These are phyloP conservation scores for Phytophthora agathidicida DNA, from an alignment of 352 stramenopile species.

Conservation along the genomic window DNA sequence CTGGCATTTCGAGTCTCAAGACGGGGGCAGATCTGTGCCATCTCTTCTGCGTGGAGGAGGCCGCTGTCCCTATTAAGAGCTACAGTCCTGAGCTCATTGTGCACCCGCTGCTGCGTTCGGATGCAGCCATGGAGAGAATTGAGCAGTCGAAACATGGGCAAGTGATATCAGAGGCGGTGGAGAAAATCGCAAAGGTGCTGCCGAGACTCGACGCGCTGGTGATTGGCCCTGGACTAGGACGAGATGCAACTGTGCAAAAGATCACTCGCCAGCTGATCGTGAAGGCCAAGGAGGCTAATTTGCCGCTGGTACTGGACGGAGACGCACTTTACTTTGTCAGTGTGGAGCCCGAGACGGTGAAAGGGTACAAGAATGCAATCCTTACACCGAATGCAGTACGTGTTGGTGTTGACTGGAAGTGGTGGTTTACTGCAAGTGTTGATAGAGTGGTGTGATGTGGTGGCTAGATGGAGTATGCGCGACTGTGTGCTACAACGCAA, in stretches of 20 bases:
- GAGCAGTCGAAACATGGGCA: constrained; percentile 27
- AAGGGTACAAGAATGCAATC: constrained; percentile 76
- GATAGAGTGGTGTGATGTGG: constrained; percentile 1
- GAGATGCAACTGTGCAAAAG: constrained; percentile 89
- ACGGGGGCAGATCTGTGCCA: constrained; percentile 95
- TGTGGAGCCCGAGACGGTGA: constrained; percentile 64
- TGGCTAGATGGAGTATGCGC: constrained; percentile 84
- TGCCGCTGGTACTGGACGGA: constrained; percentile 95
- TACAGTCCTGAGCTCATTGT: constrained; percentile 98
- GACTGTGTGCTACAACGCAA: constrained; percentile 59
- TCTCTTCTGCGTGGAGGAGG: constrained; percentile 95
- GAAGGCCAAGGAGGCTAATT: constrained; percentile 56
- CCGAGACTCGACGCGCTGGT: constrained; percentile 80
- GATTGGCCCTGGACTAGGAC: constrained; percentile 94
- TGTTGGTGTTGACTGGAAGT: neutral
- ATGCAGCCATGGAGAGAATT: constrained; percentile 28
- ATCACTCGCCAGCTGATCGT: constrained; percentile 73
- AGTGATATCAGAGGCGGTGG: constrained; percentile 38
- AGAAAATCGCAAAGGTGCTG: constrained; percentile 64
- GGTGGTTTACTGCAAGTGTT: neutral
- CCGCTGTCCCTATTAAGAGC: constrained; percentile 96
- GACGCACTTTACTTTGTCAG: constrained; percentile 94
- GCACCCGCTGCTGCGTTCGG: constrained; percentile 76
- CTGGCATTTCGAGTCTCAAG: constrained; percentile 93
- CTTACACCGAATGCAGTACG: constrained; percentile 94